Conservation (phyloP, 169 alveolate species). For the Cryptosporidium tyzzeri region DNA sequence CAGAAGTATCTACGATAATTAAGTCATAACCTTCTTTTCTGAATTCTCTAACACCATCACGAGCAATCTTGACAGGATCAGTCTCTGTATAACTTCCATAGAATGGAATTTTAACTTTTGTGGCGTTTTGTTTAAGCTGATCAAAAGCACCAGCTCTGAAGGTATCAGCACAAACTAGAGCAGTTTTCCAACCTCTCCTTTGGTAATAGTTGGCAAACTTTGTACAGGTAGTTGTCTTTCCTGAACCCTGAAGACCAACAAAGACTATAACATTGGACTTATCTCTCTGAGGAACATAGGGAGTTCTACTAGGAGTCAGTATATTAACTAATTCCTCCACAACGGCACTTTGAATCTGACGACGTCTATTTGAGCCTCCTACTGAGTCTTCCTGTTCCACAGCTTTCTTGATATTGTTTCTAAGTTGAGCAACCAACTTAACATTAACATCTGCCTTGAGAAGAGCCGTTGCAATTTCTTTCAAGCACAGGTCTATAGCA, state of each 20-base stretch:
- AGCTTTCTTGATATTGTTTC: slow-evolving; percentile 88
- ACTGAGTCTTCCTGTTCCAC: slow-evolving; percentile 85
- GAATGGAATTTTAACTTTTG: slow-evolving; percentile 97
- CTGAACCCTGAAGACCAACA: slow-evolving; percentile 99
- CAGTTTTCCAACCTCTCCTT: slow-evolving; percentile 97
- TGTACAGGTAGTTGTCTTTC: slow-evolving; percentile 99
- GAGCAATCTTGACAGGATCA: slow-evolving; percentile 98
- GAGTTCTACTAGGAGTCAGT: slow-evolving; percentile 92
- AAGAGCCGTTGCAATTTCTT: slow-evolving; percentile 93
- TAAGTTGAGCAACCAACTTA: slow-evolving; percentile 89
- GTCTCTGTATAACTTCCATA: slow-evolving; percentile 98
- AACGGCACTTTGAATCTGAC: slow-evolving; percentile 88
- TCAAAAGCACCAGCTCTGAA: slow-evolving; percentile 99
- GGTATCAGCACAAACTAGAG: slow-evolving; percentile 99
- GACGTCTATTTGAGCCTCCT: slow-evolving; percentile 86
- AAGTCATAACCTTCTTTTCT: slow-evolving; percentile 95
- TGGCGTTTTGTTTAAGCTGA: slow-evolving; percentile 99
- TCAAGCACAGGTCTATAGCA: slow-evolving; percentile 91
- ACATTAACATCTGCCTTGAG: slow-evolving; percentile 95
- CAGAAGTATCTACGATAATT: slow-evolving; percentile 99
- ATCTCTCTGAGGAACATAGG: slow-evolving; percentile 94
- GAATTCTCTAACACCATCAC: slow-evolving; percentile 97
- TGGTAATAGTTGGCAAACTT: slow-evolving; percentile 97
- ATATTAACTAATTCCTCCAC: slow-evolving; percentile 93
- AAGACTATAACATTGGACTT: slow-evolving; percentile 95